Evolutionary conservation across 257 asterid genomes (phyloP).

Genomic region (Rhazya stricta): DNA sequence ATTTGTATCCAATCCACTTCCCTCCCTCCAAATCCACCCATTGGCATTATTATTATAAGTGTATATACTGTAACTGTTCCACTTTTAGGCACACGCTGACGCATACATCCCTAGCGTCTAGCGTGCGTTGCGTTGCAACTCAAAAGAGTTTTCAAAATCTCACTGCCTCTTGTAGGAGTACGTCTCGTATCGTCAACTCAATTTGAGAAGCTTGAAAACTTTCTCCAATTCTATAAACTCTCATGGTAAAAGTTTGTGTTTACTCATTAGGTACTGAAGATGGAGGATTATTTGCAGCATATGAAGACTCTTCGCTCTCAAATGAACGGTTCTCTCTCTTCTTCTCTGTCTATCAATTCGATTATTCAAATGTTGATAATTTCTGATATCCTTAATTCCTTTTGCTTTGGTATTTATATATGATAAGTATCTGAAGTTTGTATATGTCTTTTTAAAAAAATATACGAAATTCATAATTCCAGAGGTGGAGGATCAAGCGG

Average conservation of each 20-base stretch:
- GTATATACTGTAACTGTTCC: too few species aligned
- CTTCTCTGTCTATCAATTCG: slow-evolving; percentile 2
- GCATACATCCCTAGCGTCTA: too few species aligned
- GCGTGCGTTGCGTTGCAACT: too few species aligned
- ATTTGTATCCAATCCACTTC: too few species aligned
- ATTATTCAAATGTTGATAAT: neutral
- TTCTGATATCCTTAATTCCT: slow-evolving; percentile 1
- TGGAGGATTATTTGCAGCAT: slow-evolving; percentile 80
- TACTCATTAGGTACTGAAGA: slow-evolving; percentile 11
- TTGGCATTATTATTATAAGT: too few species aligned
- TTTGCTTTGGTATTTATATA: neutral
- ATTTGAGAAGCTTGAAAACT: too few species aligned
- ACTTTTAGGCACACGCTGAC: too few species aligned
- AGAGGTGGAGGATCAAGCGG: slow-evolving; percentile 96
- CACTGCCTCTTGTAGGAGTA: neutral
- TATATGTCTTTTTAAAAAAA: neutral
- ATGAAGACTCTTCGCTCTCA: slow-evolving; percentile 85
- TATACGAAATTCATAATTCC: slow-evolving; percentile 17
- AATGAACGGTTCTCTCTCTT: slow-evolving; percentile 53
- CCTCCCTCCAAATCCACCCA: too few species aligned
- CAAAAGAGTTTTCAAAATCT: neutral
- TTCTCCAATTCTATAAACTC: neutral
- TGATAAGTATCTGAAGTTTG: neutral
- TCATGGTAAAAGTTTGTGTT: neutral
- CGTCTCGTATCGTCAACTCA: neutral